Evolutionary conservation across 129 eudicot genomes (phyloP), one percentile per base, ranked within the genome.

Genomic region (Chrysanthemum lavandulifolium): DNA sequence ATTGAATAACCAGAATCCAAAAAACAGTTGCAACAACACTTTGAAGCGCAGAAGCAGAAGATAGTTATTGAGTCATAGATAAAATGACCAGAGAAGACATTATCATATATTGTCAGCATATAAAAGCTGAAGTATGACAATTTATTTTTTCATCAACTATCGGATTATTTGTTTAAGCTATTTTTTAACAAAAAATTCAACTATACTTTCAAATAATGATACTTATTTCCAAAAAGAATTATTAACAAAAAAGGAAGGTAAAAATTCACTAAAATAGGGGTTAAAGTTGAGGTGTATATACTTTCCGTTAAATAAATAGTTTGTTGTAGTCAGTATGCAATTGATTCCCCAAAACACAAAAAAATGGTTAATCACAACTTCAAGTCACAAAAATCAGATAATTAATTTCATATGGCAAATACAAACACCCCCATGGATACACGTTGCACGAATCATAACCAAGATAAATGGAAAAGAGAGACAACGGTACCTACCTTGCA

Each of bases 401-500:
- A 54, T 54, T 13, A 25, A 29, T 33, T 71, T 58, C 43, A 71
- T 21, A 13, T 18, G 18, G 66, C 54, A 40, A 57, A 21, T 71
- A 53, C 31, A 13, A 36, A 57, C 65, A 43, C 66, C 21, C 67
- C n/a, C 62, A 71, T 19, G 19, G 67, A 59, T 71, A 43, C 70
- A 68, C n/a, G 61, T 27, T 59, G 27, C 48, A 72, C 2, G 10
- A 29, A 70, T 19, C 51, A 67, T 19, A 50, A 54, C 10, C 13
- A 31, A 67, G 50, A 54, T 3, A 49, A n/a, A 79, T 21, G 31
- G 31, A 18, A 65, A 75, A 1, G 0, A 8, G 27, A 65, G 69
- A 15, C 54, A 10, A 31, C 0, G 31, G 66, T 45, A 68, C 50
- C 59, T 82, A 94, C 98, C 86, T 81, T 87, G 99, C 72, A 88